Base-by-base conservation (phyloP, 2,329 filamentous ascomycete species). In the Xylariaceae sp. region DNA sequence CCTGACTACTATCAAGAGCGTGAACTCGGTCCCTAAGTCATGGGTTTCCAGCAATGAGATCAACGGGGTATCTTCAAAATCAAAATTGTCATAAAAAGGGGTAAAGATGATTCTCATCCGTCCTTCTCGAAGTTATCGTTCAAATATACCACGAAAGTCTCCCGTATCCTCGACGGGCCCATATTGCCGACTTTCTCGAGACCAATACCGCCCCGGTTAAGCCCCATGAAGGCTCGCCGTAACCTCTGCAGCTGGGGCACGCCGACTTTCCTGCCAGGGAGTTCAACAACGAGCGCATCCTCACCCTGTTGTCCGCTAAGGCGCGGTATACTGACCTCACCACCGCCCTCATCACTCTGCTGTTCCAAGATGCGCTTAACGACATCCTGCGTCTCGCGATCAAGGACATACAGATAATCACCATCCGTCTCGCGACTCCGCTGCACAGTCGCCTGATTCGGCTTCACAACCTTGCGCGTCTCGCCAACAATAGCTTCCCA, bases 321-420 rank as follows among this genome's bases (percentile, higher is more conserved):
- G 10, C 72, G 69, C 2, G 79, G 73, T 13, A 88, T 76, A 10
- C 59, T 73, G 35, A 90, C 80, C 64, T 83, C 78, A 17, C 80
- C 82, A 6, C 84, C 82, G 4, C 80, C 83, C 62, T 88, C 87
- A 56, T 90, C 86, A 58, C 83, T 81, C 71, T 89, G 84, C 76
- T 84, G 86, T 51, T 88, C 84, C 58, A 89, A 74, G 44, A 95
- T 85, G 58, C 80, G 79, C 66, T 85, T 84, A 56, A 94, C 81
- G 34, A 95, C 83, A 56, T 88, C 88, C 66, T 92, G 90, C 6
- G 90, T 93, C 70, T 86, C 86, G 64, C 84, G 84, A 73, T 95
- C 90, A 18, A 95, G 79, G 61, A 90, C 81, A 71, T 94, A 92
- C 55, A 95, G 79, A 71, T 92, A 92, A 69, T 92, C 88, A 70